These are phyloP conservation scores for Skeletonema grethae DNA, from an alignment of 108 stramenopile species.

Conservation along the genomic window DNA sequence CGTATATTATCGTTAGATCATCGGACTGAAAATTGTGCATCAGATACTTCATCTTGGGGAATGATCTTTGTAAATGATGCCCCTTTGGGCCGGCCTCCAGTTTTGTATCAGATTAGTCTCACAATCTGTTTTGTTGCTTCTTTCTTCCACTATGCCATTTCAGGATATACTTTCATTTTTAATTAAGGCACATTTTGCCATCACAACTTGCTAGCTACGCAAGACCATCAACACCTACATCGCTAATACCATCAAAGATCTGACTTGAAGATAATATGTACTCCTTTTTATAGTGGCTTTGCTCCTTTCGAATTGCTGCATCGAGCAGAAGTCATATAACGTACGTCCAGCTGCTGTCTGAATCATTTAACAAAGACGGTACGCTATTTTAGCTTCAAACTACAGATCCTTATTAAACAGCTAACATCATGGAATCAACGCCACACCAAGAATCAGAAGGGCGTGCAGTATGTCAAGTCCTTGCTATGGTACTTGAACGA, in stretches of 20 bases:
- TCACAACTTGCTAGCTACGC: neutral
- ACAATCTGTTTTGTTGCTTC: neutral
- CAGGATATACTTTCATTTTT: constrained; percentile 1
- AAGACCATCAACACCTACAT: neutral
- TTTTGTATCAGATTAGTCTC: neutral
- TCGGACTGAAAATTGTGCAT: too few relatives aligned
- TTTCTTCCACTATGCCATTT: neutral
- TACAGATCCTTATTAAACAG: neutral
- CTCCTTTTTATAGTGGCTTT: neutral
- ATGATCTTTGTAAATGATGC: too few relatives aligned
- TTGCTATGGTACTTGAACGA: constrained; percentile 85
- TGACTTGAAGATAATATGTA: constrained; percentile 1
- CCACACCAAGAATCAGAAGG: constrained; percentile 76
- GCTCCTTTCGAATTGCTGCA: constrained; percentile 4
- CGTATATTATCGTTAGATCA: too few relatives aligned
- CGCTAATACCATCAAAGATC: neutral
- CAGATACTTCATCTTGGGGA: too few relatives aligned
- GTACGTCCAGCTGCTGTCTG: neutral
- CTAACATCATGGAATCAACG: constrained; percentile 67
- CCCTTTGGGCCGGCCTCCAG: too few relatives aligned
- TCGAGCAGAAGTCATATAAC: constrained; percentile 1
- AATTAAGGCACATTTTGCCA: neutral
- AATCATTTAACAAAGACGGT: neutral
- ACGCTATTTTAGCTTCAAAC: neutral
- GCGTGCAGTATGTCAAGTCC: constrained; percentile 67